A percentile compares a stretch with the other conserved stretches of the same genome.
These are phyloP conservation scores for Phytophthora crassamura DNA, from an alignment of 352 stramenopile species.

Conservation along the genomic window DNA sequence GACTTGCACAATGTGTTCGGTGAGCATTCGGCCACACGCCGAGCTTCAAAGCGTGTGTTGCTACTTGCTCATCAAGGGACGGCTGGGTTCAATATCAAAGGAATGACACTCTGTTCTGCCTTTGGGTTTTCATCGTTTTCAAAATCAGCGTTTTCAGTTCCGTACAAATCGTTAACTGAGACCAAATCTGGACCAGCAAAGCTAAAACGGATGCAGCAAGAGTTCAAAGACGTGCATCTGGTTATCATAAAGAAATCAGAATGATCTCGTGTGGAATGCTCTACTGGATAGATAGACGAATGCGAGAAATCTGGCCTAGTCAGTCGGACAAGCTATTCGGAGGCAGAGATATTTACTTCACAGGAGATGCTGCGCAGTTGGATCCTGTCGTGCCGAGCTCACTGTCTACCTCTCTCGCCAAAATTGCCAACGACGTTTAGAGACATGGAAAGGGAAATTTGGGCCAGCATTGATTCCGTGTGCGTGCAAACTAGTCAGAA, in stretches of 20 bases:
- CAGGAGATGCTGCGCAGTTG: neutral
- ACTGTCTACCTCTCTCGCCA: neutral
- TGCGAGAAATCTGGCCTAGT: neutral
- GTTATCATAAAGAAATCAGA: no score
- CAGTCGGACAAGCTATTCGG: neutral
- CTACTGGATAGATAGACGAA: conserved; percentile 1
- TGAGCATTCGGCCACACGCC: neutral
- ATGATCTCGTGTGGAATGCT: neutral
- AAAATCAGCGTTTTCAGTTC: neutral
- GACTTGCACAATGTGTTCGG: conserved; percentile 1
- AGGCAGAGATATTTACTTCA: neutral
- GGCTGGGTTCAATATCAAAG: conserved; percentile 1
- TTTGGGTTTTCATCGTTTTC: conserved; percentile 4
- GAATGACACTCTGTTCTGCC: neutral
- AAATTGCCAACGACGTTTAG: no score
- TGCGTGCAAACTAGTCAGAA: neutral
- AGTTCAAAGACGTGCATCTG: no score
- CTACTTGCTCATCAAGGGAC: neutral
- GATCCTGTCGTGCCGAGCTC: neutral
- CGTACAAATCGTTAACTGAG: neutral
- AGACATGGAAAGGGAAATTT: neutral
- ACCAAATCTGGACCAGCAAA: no score
- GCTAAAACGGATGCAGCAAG: no score
- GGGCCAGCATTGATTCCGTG: neutral
- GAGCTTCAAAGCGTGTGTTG: neutral